Percentiles rank a stretch among this genome's conserved stretches.
These are phyloP conservation scores for Coprinopsis sp. DNA, from an alignment of 768 basidiomycete genomes.

Conservation along the genomic window DNA sequence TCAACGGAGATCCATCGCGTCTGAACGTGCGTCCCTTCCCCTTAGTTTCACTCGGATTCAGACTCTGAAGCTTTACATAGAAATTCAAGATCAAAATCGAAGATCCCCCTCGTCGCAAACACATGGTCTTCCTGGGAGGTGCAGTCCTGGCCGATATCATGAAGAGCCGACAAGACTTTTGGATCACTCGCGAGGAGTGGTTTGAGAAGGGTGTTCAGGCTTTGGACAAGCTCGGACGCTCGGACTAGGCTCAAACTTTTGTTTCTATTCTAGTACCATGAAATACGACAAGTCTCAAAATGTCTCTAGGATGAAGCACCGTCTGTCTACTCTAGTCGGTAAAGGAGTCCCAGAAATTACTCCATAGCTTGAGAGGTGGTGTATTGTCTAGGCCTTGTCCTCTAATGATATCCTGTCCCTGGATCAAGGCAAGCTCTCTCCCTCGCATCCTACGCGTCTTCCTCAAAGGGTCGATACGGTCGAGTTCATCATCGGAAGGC, in stretches of 20 bases:
- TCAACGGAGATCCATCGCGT: constrained; percentile 76
- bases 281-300: too few relatives aligned
- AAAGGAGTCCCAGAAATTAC: constrained; percentile 37
- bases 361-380: constrained; percentile 39
- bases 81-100: constrained; percentile 99
- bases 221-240: constrained; percentile 82
- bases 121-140: constrained; percentile 99
- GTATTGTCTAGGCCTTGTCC: constrained; percentile 32
- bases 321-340: background rate
- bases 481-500: constrained; percentile 75
- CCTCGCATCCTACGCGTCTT: constrained; percentile 72
- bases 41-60: background rate
- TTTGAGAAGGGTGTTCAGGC: constrained; percentile 81
- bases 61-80: constrained; percentile 36
- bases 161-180: constrained; percentile 92
- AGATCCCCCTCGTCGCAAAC: constrained; percentile 95
- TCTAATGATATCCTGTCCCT: constrained; percentile 67
- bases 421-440: constrained; percentile 80
- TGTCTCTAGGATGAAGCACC: too few relatives aligned
- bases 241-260: constrained; percentile 44
- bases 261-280: background rate
- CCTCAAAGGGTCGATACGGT: constrained; percentile 58
- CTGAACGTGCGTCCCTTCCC: constrained; percentile 63
- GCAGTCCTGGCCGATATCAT: constrained; percentile 99
- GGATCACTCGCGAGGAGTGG: constrained; percentile 95